These are phyloP conservation scores for Fusarium subglutinans DNA, from an alignment of 2,329 filamentous ascomycete species.

Conservation along the genomic window DNA sequence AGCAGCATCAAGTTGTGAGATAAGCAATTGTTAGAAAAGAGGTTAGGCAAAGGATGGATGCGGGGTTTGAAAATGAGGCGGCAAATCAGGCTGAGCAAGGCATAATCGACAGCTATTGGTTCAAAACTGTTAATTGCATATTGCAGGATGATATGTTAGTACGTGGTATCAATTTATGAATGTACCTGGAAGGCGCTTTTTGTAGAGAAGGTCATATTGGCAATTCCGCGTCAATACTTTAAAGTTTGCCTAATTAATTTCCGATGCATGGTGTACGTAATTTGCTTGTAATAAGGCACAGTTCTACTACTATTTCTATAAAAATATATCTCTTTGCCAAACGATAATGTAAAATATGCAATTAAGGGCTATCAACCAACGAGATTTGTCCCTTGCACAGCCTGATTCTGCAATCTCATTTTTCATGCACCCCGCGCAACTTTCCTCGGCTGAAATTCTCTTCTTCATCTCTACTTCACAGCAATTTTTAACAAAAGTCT, in stretches of 20 bases:
- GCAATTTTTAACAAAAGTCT: no score
- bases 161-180: fast-evolving
- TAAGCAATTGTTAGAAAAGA: fast-evolving
- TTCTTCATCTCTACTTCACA: not conserved
- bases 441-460: fast-evolving
- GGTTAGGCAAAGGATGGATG: not conserved
- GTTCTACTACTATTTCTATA: fast-evolving
- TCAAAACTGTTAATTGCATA: not conserved
- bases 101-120: not conserved
- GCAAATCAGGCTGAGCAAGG: not conserved
- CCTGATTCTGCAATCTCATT: not conserved
- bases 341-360: not conserved
- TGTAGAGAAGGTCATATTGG: not conserved
- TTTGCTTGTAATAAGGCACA: fast-evolving
- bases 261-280: fast-evolving
- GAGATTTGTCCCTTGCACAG: not conserved
- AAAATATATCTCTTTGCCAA: fast-evolving
- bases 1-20: fast-evolving
- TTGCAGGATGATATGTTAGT: fast-evolving
- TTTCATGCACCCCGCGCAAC: not conserved
- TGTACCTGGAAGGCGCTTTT: fast-evolving
- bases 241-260: no score
- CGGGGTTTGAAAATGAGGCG: not conserved
- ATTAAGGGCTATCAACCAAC: not conserved
- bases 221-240: not conserved